Percentiles rank a stretch among this genome's conserved stretches.
These are phyloP conservation scores for Helianthus annuus DNA, from an alignment of 129 eudicot species.

Conservation along the genomic window DNA sequence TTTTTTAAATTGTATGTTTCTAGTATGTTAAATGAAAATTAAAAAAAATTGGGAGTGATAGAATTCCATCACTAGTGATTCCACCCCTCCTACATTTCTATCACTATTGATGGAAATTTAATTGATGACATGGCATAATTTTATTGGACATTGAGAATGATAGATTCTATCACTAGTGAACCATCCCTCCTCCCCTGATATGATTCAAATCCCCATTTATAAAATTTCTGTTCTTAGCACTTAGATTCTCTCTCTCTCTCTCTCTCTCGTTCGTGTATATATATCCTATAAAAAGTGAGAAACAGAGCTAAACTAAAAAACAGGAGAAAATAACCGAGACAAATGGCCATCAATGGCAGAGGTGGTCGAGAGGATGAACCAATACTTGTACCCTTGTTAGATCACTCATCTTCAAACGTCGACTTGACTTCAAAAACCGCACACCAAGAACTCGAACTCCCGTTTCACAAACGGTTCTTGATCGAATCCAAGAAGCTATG, in stretches of 20 bases:
- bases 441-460: conserved; percentile 9
- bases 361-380: conserved; percentile 38
- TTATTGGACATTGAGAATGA: no score
- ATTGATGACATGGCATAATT: no score
- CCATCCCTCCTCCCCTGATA: no score
- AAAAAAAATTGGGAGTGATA: no score
- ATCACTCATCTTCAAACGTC: conserved; percentile 37
- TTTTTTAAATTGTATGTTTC: no score
- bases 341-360: conserved; percentile 41
- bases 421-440: conserved; percentile 5
- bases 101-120: no score
- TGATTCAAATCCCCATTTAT: conserved; percentile 17
- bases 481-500: conserved; percentile 78
- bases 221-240: conserved; percentile 16
- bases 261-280: background rate
- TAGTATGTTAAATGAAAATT: no score
- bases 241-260: background rate
- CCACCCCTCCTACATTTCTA: no score
- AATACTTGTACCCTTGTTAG: conserved; percentile 49
- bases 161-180: no score
- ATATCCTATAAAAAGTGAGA: background rate
- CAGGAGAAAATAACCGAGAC: background rate
- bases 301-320: background rate
- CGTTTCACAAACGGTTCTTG: conserved; percentile 40
- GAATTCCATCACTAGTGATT: no score